Percentiles rank a stretch among this genome's conserved stretches.
Conservation (phyloP, 495 filamentous ascomycete genomes). For the Hypoxylon lenormandii region DNA sequence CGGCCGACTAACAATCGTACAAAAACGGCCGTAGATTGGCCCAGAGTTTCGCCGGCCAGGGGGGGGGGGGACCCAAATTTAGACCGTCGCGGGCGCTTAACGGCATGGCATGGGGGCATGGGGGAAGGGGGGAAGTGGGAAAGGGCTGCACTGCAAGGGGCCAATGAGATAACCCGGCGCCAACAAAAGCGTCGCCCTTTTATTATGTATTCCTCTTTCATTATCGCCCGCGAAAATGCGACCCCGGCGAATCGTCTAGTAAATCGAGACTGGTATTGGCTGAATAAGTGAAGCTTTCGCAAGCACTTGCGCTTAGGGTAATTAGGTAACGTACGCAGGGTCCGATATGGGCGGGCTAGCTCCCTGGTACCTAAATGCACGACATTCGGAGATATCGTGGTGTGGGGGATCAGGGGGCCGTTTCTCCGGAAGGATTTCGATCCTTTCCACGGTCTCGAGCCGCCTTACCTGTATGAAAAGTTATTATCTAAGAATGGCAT, state of each 20-base stretch:
- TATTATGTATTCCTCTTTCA: background rate
- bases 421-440: constrained; percentile 7
- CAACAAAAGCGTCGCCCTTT: constrained; percentile 17
- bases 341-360: constrained; percentile 1
- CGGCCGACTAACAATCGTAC: background rate
- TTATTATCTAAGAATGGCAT: background rate
- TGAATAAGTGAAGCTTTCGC: constrained; percentile 12
- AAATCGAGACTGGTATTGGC: constrained; percentile 11
- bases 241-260: constrained; percentile 1
- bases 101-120: background rate
- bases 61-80: constrained; percentile 38
- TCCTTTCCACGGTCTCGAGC: background rate
- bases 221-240: constrained; percentile 14
- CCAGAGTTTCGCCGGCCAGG: constrained; percentile 7
- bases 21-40: constrained; percentile 30
- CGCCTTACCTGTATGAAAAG: background rate
- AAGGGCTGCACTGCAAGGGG: background rate
- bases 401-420: constrained; percentile 16
- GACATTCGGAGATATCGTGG: constrained; percentile 20
- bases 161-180: constrained; percentile 20
- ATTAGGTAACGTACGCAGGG: background rate
- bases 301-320: constrained; percentile 12
- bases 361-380: constrained; percentile 29
- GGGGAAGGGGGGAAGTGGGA: too few species aligned
- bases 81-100: constrained; percentile 41